Evolutionary conservation across 768 basidiomycete genomes (phyloP), one percentile per base, ranked within the genome.

Genomic region (Termitomyces heimii): DNA sequence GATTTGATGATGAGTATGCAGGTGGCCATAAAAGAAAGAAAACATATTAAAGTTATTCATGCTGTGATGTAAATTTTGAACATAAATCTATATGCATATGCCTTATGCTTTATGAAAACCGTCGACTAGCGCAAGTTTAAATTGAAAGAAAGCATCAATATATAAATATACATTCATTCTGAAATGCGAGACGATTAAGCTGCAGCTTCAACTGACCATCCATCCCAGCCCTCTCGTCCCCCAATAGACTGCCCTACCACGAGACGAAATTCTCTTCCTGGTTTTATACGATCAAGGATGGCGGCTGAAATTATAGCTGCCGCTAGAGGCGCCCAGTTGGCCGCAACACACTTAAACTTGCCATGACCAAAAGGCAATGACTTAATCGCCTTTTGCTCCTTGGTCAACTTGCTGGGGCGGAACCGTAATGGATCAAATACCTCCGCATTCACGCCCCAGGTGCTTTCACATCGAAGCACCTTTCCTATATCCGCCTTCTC

Each of bases 301-400:
- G 70, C 73, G 0, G 75, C 78, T 4, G 73, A 73, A 29, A 86
- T 70, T 2, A 83, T 58, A 0, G 72, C 83, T 3, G 76, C 79
- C 1, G 81, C 79, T 50, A 78, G 73, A 1, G 81, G 77, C 6
- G 80, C 83, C 76, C 82, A 83, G 4, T 65, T 67, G 18, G 63
- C 63, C 0, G 79, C 84, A 8, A 78, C 70, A 49, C 82, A 84
- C n/a, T 68, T 62, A 52, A 84, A 61, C 12, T 68, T 68, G 2
- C 80, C 81, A 50, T 65, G 61, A 1, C 85, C 84, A 61, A 86
- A 86, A 0, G 81, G 71, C 10, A 77, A 61, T n/a, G 34, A 34
- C 62, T 64, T 56, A 31, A 69, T 58, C 2, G 53, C 55, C 10
- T 56, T 55, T 42, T 61, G 67, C 56, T 62, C 64, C 46, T 16